Base-by-base conservation (phyloP, 2,329 filamentous ascomycete species). In the Clonostachys byssicola region DNA sequence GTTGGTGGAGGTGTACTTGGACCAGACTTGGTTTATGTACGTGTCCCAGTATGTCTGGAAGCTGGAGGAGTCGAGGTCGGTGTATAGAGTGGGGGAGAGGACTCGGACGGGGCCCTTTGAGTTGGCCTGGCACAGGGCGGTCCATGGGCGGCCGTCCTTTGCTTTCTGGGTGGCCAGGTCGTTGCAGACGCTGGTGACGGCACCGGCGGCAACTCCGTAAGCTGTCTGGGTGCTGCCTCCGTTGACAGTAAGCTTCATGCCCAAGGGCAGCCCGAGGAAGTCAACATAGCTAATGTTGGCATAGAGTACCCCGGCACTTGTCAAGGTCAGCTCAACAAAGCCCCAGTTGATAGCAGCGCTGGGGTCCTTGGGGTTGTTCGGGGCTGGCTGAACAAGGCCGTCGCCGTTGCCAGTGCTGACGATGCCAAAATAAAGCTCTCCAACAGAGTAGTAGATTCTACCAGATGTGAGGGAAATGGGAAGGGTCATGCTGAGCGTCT, bases 221-320 rank as follows among this genome's bases (percentile, higher is more conserved):
- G 62, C 45, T 3, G 71, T 70, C 51, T 73, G 72, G 16, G 67
- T 59, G 12, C 54, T 52, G 42, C 75, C 78, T 41, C 64, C 60
- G 17, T 68, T 68, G 50, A 73, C 77, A 47, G 65, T 64, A 42
- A 85, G 73, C 50, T 65, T 60, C 52, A 85, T 72, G 2, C 78
- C 75, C 44, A 86, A 74, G n/a, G 85, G 83, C 55, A 86, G 61
- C 55, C 71, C 71, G 51, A 90, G 78, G 64, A 92, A 92, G 68
- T 92, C 88, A 46, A 92, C 88, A 61, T 86, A 85, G 51, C 75
- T 81, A 56, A 92, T 83, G 55, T 88, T 88, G 55, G 79, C 81
- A 58, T 80, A 88, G 6, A 88, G 66, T 62, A 86, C 73, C 34
- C 61, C 57, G 36, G 64, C 56, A 62, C 86, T 86, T 65, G 77